Base-by-base conservation (phyloP, 768 basidiomycete species). In the Mycena maculata region DNA sequence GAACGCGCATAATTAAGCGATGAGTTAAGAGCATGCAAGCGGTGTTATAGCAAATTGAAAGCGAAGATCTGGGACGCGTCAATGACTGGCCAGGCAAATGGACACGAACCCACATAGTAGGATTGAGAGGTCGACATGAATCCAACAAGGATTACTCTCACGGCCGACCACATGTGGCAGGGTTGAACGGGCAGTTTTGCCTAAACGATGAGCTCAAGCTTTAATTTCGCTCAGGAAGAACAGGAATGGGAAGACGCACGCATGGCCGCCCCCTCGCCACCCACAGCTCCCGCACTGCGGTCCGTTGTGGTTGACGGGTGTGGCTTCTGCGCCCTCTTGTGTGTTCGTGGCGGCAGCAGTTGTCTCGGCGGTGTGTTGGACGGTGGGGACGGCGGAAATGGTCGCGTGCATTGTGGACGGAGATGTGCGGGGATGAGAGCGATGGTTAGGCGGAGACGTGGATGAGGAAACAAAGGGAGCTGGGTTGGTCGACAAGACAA, bases 241-340 rank as follows among this genome's bases (percentile, higher is more conserved):
- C 5, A 20, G 16, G 18, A 28, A 23, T 8, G 25, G 41, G 31
- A 38, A 12, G 48, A 55, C 52, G 47, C 20, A 59, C 57, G 55
- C 65, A 18, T 66, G 65, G 15, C 30, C 42, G 42, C 80, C 74
- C 41, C 90, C 90, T 72, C 91, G 88, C 83, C 83, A 89, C 71
- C 90, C 90, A 68, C 91, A 92, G 76, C 90, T 89, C 83, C 89
- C 90, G 81, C 91, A 92, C 76, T 91, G 90, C 65, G 91, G 90
- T 22, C 87, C 82, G 80, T 84, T 87, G 72, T 83, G 81, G 80
- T 87, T 79, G 60, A 82, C 75, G 38, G 53, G 59, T 68, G 70
- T 60, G 65, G 77, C 68, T 68, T 76, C 76, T 42, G 74, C 71
- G 53, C 67, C 63, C 13, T 74, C 70, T 58, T n/a, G 70, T 69